Evolutionary conservation across 2,329 filamentous ascomycete species (phyloP), one percentile per base, ranked within the genome.

Genomic region (Phaeosphaeriaceae sp.): DNA sequence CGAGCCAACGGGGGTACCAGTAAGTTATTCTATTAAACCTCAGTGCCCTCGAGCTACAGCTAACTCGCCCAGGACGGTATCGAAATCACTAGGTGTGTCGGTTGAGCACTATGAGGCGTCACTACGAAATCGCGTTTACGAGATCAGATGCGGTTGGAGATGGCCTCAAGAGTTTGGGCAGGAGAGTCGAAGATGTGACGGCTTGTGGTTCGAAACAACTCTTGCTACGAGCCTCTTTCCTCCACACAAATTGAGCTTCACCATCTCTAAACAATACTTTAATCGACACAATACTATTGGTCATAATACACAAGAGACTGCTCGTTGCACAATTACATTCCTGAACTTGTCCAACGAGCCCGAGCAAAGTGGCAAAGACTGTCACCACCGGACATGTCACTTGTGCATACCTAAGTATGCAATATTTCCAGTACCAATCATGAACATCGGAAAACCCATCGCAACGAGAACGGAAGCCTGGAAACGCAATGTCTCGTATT

Each of bases 1-100:
- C 74, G 89, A 91, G 74, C 88, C 89, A 0, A 88, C 87, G 7
- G 89, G 88, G 4, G 83, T 85, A 25, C 86, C 86, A 33, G 88
- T 89, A 78, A 81, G 86, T 79, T 42, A 17, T 25, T 13, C 33
- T 15, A 20, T 15, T 7, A 36, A 6, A 9, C 19, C 2, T 24
- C 13, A 36, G 9, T 2, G 22, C 40, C n/a, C 11, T 22, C 21
- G 13, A 7, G 2, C 3, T 10, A 11, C 42, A 42, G 48, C 61
- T 67, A 50, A 70, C 48, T 48, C 33, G 10, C 7, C 20, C 52
- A 89, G 87, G 88, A 90, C 66, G 88, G 84, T 3, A 78, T 90
- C n/a, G 88, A 90, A 68, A 85, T 90, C 50, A 89, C 88, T 2
- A 80, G 79, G 63, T 90, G 88, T 69, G 67, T 70, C 24, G 69